Evolutionary conservation across 345 rosid species (phyloP).

Genomic region (Trapa incisa): DNA sequence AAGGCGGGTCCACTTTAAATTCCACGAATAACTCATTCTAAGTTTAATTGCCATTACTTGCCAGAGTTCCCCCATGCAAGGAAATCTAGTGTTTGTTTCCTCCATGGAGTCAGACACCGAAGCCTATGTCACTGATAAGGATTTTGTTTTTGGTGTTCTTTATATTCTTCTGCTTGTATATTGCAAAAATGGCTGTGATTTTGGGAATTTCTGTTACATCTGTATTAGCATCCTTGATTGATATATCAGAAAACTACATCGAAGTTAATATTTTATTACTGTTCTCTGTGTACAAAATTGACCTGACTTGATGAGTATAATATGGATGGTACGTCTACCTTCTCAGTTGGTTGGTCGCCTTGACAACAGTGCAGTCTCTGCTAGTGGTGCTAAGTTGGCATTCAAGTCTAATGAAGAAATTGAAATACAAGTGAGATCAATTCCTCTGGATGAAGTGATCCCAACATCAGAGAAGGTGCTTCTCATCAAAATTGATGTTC

Average conservation of each 20-base stretch:
- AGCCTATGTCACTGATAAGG: background rate
- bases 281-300: background rate
- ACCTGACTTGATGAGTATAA: background rate
- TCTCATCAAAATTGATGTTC: conserved; percentile 82
- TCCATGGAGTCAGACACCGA: too few species aligned
- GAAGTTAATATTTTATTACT: background rate
- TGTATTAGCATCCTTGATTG: background rate
- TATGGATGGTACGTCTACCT: background rate
- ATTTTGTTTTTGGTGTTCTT: background rate
- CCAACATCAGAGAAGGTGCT: conserved; percentile 46
- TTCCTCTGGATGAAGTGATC: conserved; percentile 71
- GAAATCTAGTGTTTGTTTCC: background rate
- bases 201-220: background rate
- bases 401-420: conserved; percentile 93
- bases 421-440: conserved; percentile 69
- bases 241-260: background rate
- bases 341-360: conserved; percentile 91
- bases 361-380: conserved; percentile 90
- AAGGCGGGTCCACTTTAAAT: background rate
- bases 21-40: background rate
- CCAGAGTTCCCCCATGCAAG: background rate
- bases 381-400: conserved; percentile 75
- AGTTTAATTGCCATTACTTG: background rate
- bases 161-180: background rate
- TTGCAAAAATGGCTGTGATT: conserved; percentile 1